A percentile compares a stretch with the other conserved stretches of the same genome.
phyloP scores from a whole-genome alignment of 139 green algal species.

The Coelastrella sp. region DNA sequence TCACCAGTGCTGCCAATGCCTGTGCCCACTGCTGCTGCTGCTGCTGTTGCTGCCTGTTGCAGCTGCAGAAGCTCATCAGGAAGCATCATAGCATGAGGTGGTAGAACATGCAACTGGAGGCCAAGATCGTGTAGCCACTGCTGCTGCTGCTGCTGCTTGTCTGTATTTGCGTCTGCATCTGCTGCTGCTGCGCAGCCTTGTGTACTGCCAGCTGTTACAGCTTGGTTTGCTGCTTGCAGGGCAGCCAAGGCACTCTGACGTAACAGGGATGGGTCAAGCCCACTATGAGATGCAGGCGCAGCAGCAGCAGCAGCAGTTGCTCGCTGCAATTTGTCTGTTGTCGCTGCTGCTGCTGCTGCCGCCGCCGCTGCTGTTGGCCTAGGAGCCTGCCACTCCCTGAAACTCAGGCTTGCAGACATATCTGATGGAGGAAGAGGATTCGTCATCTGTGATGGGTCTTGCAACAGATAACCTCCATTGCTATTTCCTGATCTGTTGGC shows the following conservation, averaged over 20 bases:
- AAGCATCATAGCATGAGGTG: not conserved
- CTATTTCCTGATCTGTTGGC: not conserved
- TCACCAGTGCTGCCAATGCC: not conserved
- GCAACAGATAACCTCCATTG: not conserved
- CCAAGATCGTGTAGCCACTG: not conserved
- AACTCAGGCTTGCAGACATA: not conserved
- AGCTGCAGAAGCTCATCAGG: not conserved
- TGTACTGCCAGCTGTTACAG: not conserved
- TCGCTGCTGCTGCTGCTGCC: constrained; percentile 6
- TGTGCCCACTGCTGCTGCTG: not conserved
- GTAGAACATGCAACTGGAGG: not conserved
- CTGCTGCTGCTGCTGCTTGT: not conserved
- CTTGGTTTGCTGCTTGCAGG: not conserved
- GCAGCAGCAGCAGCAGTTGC: not conserved
- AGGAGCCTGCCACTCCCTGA: not conserved
- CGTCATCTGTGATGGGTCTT: not conserved
- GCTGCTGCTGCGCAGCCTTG: not conserved
- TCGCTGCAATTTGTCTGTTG: not conserved
- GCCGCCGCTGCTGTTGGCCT: not conserved
- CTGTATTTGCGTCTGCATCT: not conserved
- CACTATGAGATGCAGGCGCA: not conserved
- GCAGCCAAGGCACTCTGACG: not conserved
- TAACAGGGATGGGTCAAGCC: not conserved
- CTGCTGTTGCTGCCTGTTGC: not conserved
- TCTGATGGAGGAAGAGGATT: not conserved